Base-by-base conservation (phyloP, 768 basidiomycete genomes). In the Tephrocybe rancida region DNA sequence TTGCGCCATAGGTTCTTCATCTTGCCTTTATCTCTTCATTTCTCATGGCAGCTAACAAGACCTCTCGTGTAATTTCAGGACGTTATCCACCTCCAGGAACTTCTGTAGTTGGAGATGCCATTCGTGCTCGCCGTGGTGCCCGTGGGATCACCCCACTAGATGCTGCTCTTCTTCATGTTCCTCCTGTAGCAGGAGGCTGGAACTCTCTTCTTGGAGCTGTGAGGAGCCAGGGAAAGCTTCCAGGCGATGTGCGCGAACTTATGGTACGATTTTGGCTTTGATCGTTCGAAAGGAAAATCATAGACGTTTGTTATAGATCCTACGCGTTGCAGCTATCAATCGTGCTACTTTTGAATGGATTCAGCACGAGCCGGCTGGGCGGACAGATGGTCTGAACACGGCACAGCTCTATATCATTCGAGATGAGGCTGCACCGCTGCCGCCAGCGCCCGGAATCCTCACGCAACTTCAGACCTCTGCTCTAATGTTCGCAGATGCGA, bases 401-500 rank as follows among this genome's bases (percentile, higher is more conserved):
- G 71, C 74, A 0, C 85, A 88, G 59, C 74, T 87, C 3, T 78
- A 77, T 58, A 62, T 77, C 41, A 77, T 85, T 41, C 77, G 86
- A 24, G 81, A 85, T 58, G 69, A 71, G 0, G 59, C 70, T 10
- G 74, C 75, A 0, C 74, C 75, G 2, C 43, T 77, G 0, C 73
- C 77, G 0, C 74, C 79, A 1, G 57, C 64, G 2, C 61, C 70
- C 9, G 72, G 70, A 5, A 55, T 78, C 16, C 71, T 87, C 14
- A 73, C 72, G 0, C 67, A 79, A 1, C 63, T 83, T 7, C 80
- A 84, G 61, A 70, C 70, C 13, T 76, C 81, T 10, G 84, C 83
- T 1, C 63, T 87, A 13, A 67, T 68, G 5, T 88, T 84, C 62
- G 78, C 84, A 16, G 84, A 88, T 63, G 70, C 75, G n/a, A 83